Base-by-base conservation (phyloP, 1,284 basidiomycete species). In the Cryptococcus sp. region DNA sequence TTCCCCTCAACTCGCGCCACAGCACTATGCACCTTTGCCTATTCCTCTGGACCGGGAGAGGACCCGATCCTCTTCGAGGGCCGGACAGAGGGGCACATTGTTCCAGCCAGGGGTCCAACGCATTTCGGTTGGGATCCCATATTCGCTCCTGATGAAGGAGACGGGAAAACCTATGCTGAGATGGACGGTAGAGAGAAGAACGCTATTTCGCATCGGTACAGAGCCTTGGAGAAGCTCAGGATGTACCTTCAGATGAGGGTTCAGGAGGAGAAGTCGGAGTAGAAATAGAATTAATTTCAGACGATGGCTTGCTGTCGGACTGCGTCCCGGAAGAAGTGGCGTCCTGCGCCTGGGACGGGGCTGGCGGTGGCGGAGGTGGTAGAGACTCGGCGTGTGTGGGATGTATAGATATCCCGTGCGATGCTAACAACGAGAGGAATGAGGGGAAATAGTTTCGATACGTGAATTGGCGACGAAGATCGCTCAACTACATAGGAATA, bases 1-100 rank as follows among this genome's bases (percentile, higher is more conserved):
- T 98, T 98, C 73, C 79, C 83, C 0, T 89, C 86, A 10, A 90
- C 85, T 58, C 84, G 83, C 16, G 95, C 96, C 0, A 89, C 87
- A 67, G 94, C 94, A 0, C 82, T 98, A 8, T 98, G 95, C 80
- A 98, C 95, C 0, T 98, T 98, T 68, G 95, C 93, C 8, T 98
- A 96, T 77, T 91, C 86, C 52, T 81, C 89, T 3, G 91, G 92
- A 0, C 91, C 93, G 11, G 88, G 91, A 54, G 87, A 89, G 1
- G 81, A 80, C 52, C 78, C 81, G 0, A 68, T 93, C 52, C 76
- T 98, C n/a, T 98, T 99, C 64, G 93, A 98, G 73, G 95, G 95
- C 0, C 83, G 84, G 20, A 97, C 93, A 1, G 85, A 91, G 47
- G 95, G 95, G 1, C 83, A 80, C 22, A 94, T 99, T 54, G 96